A percentile compares a stretch with the other conserved stretches of the same genome.
Evolutionary conservation across 306 rosid genomes (phyloP).

Genomic region (Vicia villosa): DNA sequence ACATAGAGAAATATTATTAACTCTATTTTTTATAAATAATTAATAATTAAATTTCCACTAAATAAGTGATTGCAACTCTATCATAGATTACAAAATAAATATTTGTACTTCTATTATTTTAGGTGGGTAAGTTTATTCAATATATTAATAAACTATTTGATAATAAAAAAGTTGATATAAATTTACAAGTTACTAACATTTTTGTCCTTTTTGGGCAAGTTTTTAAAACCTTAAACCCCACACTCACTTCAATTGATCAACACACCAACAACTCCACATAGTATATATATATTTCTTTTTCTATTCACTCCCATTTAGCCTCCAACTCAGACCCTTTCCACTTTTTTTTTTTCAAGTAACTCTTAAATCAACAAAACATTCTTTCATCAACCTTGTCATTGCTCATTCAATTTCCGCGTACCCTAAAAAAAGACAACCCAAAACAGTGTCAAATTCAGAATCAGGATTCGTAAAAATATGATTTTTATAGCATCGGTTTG

Average conservation of each 20-base stretch:
- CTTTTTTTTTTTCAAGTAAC: conserved; percentile 2
- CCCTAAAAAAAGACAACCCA: conserved; percentile 8
- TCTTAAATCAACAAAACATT: background rate
- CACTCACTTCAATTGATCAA: conserved; percentile 30
- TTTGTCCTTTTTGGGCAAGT: background rate
- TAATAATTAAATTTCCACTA: no score
- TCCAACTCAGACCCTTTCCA: conserved; percentile 35
- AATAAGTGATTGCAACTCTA: no score
- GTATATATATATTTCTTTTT: background rate
- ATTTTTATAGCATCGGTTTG: background rate
- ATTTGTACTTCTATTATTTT: no score
- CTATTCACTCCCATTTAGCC: conserved; percentile 23
- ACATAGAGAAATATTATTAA: no score
- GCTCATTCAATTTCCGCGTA: conserved; percentile 27
- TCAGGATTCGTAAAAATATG: background rate
- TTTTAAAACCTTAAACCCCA: conserved; percentile 40
- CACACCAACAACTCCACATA: conserved; percentile 32
- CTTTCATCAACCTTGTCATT: conserved; percentile 22
- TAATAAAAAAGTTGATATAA: background rate
- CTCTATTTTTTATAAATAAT: no score
- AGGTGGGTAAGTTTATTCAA: no score
- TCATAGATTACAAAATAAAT: no score
- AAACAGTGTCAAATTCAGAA: conserved; percentile 14
- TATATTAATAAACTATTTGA: no score
- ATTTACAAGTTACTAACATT: background rate